These are phyloP conservation scores for Populus euphratica DNA, from an alignment of 345 rosid genomes.

Conservation along the genomic window DNA sequence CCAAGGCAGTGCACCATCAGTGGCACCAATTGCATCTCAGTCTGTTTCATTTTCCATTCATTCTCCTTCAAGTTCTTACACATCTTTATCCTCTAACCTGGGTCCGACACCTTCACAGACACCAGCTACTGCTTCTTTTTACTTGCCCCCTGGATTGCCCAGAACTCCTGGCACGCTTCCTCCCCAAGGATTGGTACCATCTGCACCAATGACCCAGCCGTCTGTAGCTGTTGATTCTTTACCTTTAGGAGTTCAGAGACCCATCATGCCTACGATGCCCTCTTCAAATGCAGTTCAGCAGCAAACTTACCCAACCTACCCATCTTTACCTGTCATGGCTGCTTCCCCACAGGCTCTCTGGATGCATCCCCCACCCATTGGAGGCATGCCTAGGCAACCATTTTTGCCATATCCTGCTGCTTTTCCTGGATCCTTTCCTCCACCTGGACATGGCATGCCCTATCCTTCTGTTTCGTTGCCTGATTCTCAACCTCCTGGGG, in stretches of 20 bases:
- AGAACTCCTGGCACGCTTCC: slow-evolving; percentile 33
- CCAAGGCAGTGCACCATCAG: slow-evolving; percentile 32
- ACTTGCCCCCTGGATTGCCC: slow-evolving; percentile 38
- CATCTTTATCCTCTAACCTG: slow-evolving; percentile 29
- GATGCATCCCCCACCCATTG: slow-evolving; percentile 72
- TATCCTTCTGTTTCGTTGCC: slow-evolving; percentile 38
- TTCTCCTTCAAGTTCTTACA: slow-evolving; percentile 33
- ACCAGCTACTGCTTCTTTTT: slow-evolving; percentile 34
- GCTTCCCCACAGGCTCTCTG: slow-evolving; percentile 64
- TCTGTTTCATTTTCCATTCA: slow-evolving; percentile 34
- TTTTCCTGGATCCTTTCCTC: slow-evolving; percentile 55
- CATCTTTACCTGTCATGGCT: slow-evolving; percentile 56
- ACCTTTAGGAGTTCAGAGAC: slow-evolving; percentile 40
- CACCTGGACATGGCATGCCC: slow-evolving; percentile 43
- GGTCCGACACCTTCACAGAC: slow-evolving; percentile 34
- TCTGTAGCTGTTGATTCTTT: slow-evolving; percentile 44
- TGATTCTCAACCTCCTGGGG: slow-evolving; percentile 68
- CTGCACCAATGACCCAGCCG: slow-evolving; percentile 28
- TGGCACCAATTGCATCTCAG: slow-evolving; percentile 36
- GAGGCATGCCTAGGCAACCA: slow-evolving; percentile 56
- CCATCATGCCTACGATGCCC: slow-evolving; percentile 34
- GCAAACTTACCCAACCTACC: slow-evolving; percentile 56
- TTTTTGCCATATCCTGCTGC: slow-evolving; percentile 57
- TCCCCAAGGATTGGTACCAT: slow-evolving; percentile 42
- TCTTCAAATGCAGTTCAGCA: slow-evolving; percentile 46